These are phyloP conservation scores for Ailanthus altissimus DNA, from an alignment of 345 rosid genomes.

Conservation along the genomic window DNA sequence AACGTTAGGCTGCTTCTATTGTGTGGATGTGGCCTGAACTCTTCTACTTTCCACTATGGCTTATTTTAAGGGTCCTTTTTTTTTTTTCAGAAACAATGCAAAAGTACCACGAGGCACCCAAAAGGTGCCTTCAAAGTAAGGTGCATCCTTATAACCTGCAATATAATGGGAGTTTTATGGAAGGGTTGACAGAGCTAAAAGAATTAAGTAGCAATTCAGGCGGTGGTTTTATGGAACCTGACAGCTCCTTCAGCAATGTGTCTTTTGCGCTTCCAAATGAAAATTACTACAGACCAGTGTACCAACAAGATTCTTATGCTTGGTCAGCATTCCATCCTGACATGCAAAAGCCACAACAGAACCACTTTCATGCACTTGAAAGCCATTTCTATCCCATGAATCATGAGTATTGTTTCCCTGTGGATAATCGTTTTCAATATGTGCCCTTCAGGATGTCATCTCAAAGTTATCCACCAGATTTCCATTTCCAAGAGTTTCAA, in stretches of 20 bases:
- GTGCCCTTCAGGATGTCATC: slow-evolving; percentile 31
- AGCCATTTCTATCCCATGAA: slow-evolving; percentile 27
- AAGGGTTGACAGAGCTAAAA: slow-evolving; percentile 25
- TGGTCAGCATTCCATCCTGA: slow-evolving; percentile 28
- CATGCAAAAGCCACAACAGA: slow-evolving; percentile 28
- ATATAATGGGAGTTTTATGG: slow-evolving; percentile 25
- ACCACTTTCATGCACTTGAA: slow-evolving; percentile 21
- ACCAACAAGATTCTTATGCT: slow-evolving; percentile 20
- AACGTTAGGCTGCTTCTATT: neutral
- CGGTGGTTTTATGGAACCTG: slow-evolving; percentile 21
- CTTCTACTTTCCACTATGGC: neutral
- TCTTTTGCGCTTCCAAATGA: slow-evolving; percentile 22
- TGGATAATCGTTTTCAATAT: slow-evolving; percentile 31
- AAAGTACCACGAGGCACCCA: slow-evolving; percentile 35
- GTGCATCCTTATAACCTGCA: slow-evolving; percentile 28
- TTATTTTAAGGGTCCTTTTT: neutral
- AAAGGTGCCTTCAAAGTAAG: slow-evolving; percentile 31
- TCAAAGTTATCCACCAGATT: slow-evolving; percentile 21
- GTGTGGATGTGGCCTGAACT: neutral
- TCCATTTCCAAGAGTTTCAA: slow-evolving; percentile 27
- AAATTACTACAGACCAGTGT: slow-evolving; percentile 17
- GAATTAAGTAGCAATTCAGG: slow-evolving; percentile 19
- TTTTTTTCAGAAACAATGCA: slow-evolving; percentile 32
- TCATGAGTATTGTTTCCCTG: slow-evolving; percentile 26
- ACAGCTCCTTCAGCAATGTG: slow-evolving; percentile 17